Base-by-base conservation (phyloP, 257 asterid genomes). In the Ocimum tenuiflorum region DNA sequence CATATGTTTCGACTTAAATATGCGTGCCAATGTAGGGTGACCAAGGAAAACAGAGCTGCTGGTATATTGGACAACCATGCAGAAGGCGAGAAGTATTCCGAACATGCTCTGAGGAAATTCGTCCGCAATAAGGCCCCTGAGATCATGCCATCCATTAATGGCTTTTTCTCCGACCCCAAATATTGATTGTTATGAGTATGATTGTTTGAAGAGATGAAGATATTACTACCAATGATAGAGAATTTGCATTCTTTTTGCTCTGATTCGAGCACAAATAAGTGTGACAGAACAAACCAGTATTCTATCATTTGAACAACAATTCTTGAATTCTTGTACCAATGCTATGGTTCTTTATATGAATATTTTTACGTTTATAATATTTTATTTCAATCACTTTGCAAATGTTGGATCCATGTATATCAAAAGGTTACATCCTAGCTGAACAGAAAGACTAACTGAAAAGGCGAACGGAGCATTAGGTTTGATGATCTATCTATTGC, bases 41-140 rank as follows among this genome's bases (percentile, higher is more conserved):
- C 82, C 0, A 89, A 89, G 85, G 95, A 87, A 70, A 83, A 89
- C 81, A 77, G 95, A 68, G 79, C 89, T 43, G 94, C 95, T 43
- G 95, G 96, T 8, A 74, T 89, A 53, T 79, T 89, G 86, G 95
- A 85, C 2, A 89, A 89, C 75, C 71, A 65, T 45, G 78, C 81
- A 0, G 96, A 89, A 72, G 96, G 96, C 13, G 89, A 87, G 82
- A 87, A 78, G 62, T 89, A 89, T 45, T 36, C 86, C 0, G 80
- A 85, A 33, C 94, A 87, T 63, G 73, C 78, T 72, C 83, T 89
- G 17, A 80, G 96, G 81, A 86, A 83, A 77, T 89, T 48, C 27
- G 91, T 87, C 4, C 94, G 91, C 46, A 80, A 75, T 71, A 78
- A 33, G 82, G 4, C 88, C 65, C 85, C 96, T 0, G 82, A 89